phyloP scores from a whole-genome alignment of 2,329 filamentous ascomycete species.

The Talaromyces rugulosus region DNA sequence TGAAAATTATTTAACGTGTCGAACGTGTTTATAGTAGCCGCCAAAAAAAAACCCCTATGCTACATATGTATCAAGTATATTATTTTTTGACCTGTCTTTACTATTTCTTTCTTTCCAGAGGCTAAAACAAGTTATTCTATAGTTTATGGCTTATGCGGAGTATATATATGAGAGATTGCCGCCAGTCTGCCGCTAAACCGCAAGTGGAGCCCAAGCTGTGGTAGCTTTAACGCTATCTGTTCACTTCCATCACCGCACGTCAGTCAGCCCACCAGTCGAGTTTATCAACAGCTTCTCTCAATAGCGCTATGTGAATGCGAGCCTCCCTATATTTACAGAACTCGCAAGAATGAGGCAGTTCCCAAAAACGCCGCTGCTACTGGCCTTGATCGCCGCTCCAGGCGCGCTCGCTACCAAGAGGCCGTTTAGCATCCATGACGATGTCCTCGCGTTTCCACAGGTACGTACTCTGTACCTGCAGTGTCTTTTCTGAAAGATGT shows the following conservation, averaged over 20 bases:
- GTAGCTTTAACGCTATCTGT: slow-evolving; percentile 5
- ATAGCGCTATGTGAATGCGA: slow-evolving; percentile 1
- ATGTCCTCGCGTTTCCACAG: slow-evolving; percentile 81
- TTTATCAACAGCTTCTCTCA: background rate
- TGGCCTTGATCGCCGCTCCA: slow-evolving; percentile 27
- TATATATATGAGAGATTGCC: background rate
- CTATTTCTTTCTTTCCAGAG: no score
- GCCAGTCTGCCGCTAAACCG: background rate
- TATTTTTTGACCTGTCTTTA: no score
- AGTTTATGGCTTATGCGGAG: background rate
- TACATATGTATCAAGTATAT: no score
- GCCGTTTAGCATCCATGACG: slow-evolving; percentile 81
- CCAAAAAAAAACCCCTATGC: no score
- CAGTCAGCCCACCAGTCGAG: background rate
- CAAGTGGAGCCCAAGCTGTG: background rate
- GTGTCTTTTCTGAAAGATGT: background rate
- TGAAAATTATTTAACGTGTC: background rate
- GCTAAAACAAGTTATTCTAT: background rate
- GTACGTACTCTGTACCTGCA: slow-evolving; percentile 44
- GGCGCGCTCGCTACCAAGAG: slow-evolving; percentile 50
- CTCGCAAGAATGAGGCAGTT: background rate
- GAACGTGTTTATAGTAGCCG: no score
- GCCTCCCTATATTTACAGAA: background rate
- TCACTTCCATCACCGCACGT: background rate
- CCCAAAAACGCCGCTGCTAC: slow-evolving; percentile 23